Evolutionary conservation across 306 rosid genomes (phyloP).

Genomic region (Quillaja saponaria): DNA sequence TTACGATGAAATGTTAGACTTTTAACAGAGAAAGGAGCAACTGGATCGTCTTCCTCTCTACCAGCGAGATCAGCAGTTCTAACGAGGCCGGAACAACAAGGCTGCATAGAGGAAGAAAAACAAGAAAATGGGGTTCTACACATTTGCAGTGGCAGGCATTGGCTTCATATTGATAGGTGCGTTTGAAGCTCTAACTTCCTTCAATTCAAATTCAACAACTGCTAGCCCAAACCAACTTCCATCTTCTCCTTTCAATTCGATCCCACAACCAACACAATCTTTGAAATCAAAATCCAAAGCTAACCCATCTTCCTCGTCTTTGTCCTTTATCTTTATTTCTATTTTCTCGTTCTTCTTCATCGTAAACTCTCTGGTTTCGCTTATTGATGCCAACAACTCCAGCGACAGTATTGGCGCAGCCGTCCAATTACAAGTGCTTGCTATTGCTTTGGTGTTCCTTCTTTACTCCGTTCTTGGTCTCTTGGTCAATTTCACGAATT

Average conservation of each 20-base stretch:
- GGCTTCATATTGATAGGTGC: slow-evolving; percentile 62
- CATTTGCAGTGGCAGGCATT: slow-evolving; percentile 52
- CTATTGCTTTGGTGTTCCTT: slow-evolving; percentile 58
- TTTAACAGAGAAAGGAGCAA: neutral
- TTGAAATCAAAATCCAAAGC: slow-evolving; percentile 14
- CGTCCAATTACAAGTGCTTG: slow-evolving; percentile 59
- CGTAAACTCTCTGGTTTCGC: slow-evolving; percentile 51
- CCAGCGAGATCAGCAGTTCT: neutral
- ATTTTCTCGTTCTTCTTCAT: slow-evolving; percentile 47
- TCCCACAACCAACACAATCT: slow-evolving; percentile 16
- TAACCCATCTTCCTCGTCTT: slow-evolving; percentile 24
- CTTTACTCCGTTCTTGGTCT: slow-evolving; percentile 53
- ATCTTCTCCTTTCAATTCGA: slow-evolving; percentile 26
- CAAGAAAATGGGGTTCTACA: slow-evolving; percentile 52
- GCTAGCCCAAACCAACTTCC: neutral
- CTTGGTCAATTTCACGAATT: slow-evolving; percentile 24
- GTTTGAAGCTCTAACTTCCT: slow-evolving; percentile 43
- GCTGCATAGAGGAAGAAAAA: neutral
- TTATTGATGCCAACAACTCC: slow-evolving; percentile 49
- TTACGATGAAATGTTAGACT: neutral
- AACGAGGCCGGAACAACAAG: neutral
- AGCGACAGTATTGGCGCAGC: slow-evolving; percentile 65
- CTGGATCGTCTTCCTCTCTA: neutral
- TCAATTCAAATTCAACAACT: slow-evolving; percentile 19
- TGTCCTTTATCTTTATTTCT: slow-evolving; percentile 33